Conservation (phyloP, 495 filamentous ascomycete species). For the Neurospora intermedia region DNA sequence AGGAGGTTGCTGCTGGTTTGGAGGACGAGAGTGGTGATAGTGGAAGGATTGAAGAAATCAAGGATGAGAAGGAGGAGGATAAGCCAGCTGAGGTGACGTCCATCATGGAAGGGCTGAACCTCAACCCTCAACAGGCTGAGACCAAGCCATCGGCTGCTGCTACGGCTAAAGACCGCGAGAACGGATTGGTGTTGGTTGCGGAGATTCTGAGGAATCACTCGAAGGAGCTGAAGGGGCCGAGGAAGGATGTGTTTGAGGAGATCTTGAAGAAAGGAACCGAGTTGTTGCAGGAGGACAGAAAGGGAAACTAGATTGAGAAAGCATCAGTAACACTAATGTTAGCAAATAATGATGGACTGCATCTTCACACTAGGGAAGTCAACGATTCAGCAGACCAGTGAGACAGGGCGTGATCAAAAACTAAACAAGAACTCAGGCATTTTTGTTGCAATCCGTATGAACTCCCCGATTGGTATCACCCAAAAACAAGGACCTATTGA, state of each 20-base stretch:
- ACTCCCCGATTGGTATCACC: constrained; percentile 6
- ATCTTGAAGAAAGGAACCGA: constrained; percentile 26
- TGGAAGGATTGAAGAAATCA: background rate
- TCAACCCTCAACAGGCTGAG: constrained; percentile 29
- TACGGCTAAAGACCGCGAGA: constrained; percentile 46
- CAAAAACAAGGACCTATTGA: constrained; percentile 1
- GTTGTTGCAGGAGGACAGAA: constrained; percentile 20
- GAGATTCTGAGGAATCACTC: constrained; percentile 44
- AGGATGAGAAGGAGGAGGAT: constrained; percentile 11
- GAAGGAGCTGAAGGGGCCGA: constrained; percentile 24
- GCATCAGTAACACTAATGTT: background rate
- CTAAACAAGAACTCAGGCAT: background rate
- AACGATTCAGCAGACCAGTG: background rate
- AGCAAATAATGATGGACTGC: background rate
- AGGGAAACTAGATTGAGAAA: background rate
- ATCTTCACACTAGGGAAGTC: background rate
- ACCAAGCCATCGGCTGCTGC: constrained; percentile 20
- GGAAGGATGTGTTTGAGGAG: constrained; percentile 23
- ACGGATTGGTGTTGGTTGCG: constrained; percentile 50
- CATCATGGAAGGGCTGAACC: constrained; percentile 10
- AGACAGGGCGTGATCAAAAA: background rate
- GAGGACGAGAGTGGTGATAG: background rate
- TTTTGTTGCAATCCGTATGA: constrained; percentile 5
- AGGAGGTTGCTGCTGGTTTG: background rate
- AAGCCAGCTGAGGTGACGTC: background rate